Conservation (phyloP, 1,284 basidiomycete genomes). For the Apiotrichum brassicae region DNA sequence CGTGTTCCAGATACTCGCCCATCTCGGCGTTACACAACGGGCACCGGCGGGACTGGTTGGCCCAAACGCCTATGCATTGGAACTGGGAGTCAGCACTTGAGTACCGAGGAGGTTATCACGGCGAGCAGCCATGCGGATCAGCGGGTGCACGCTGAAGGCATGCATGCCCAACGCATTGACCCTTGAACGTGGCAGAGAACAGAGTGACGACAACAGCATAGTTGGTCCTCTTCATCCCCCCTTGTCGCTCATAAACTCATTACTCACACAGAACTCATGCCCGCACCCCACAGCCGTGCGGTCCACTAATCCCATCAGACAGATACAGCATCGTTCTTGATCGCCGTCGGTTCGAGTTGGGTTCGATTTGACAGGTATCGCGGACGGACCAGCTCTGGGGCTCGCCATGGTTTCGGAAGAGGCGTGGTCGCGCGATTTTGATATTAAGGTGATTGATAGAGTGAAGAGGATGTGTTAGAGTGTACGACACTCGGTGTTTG, state of each 20-base stretch:
- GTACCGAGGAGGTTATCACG: neutral
- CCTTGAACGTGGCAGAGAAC: neutral
- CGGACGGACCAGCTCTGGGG: too few species aligned
- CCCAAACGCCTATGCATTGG: constrained; percentile 75
- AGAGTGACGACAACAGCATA: neutral
- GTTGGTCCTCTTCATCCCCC: too few species aligned
- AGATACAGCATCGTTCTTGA: too few species aligned
- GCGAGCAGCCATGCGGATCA: neutral
- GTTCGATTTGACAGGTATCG: too few species aligned
- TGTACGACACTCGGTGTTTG: too few species aligned
- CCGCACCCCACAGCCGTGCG: constrained; percentile 74
- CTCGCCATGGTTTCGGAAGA: too few species aligned
- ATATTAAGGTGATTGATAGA: too few species aligned
- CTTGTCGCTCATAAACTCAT: too few species aligned
- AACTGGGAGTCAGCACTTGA: constrained; percentile 55
- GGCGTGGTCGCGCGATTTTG: too few species aligned
- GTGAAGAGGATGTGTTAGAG: too few species aligned
- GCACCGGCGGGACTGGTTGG: constrained; percentile 59
- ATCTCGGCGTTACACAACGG: constrained; percentile 72
- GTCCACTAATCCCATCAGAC: constrained; percentile 67
- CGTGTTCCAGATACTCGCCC: constrained; percentile 71
- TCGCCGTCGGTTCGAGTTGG: too few species aligned
- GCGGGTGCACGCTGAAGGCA: neutral
- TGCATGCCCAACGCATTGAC: too few species aligned
- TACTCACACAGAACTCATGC: constrained; percentile 62